Base-by-base conservation (phyloP, 768 basidiomycete species). In the Hypholoma fasciculare region DNA sequence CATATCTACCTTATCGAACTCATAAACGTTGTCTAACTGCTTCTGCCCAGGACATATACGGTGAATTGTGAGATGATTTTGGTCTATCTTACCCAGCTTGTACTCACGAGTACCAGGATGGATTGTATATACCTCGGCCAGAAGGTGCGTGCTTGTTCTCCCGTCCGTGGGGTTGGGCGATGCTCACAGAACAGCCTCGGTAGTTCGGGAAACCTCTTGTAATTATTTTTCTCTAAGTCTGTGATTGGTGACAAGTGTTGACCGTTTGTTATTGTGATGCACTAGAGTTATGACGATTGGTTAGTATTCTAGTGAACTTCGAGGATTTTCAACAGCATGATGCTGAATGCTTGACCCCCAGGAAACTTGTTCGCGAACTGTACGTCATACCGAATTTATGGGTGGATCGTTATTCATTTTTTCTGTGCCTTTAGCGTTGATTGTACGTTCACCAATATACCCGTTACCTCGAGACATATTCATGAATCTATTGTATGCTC, bases 51-150 rank as follows among this genome's bases (percentile, higher is more conserved):
- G 96, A 99, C 70, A 98, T 99, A 55, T 98, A 98, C 63, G 96
- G 96, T 34, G 96, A 97, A 75, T 72, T 95, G 92, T 92, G 70
- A 64, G 83, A 63, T 56, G 56, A 7, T 34, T 49, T 52, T 26
- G 19, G 14, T 12, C 26, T 48, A 2, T 8, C 12, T 36, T 17
- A 7, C 27, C 20, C 36, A 27, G 16, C 3, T 16, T 7, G 9
- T 51, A 17, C 11, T 38, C 26, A 49, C 8, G 23, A 39, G n/a
- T 17, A 19, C 37, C 49, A 91, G 90, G 49, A 89, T 96, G 90
- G 95, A 97, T 77, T 94, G 90, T 84, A 92, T 98, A 61, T 98
- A 98, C 70, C 84, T 98, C 19, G 89, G 93, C 4, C 95, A 98
- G 73, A 98, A 98, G 84, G 89, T 87, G 75, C 42, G n/a, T 39